Base-by-base conservation (phyloP, 495 filamentous ascomycete species). In the Podospora bellae-mahoneyi region DNA sequence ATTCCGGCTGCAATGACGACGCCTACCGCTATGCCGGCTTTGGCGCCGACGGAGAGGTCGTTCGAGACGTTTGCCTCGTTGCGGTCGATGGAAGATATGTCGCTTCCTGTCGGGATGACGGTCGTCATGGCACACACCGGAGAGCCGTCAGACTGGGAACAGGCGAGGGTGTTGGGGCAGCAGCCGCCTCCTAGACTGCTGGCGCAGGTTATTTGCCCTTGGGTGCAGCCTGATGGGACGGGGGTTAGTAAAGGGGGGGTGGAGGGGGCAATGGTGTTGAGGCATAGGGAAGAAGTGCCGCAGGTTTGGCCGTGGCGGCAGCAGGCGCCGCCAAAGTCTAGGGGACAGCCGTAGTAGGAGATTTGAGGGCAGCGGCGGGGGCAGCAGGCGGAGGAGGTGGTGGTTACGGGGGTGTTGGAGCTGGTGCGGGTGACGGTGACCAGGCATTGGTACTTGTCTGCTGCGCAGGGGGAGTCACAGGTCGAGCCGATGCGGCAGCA, bases 141-240 rank as follows among this genome's bases (percentile, higher is more conserved):
- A 2, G 80, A 79, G 60, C 87, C 90, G 1, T 80, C 83, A 0
- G 88, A 86, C 0, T 84, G 84, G 57, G 87, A 87, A 74, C 92
- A 95, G 69, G 88, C 77, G 58, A 88, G 84, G 3, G 89, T 90
- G 2, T 87, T 85, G 20, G 87, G 85, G 73, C 92, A 95, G 78
- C 92, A 95, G 4, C 91, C 91, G 59, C 88, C 88, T 3, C 86
- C 84, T 66, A 91, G 87, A 62, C 85, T 83, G 0, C 86, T 85
- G 2, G 83, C 81, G 77, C 91, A 94, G 62, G 86, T 78, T 66
- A 91, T 90, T 77, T 90, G 92, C 7, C 90, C 88, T 1, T 86
- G 88, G 3, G 89, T 91, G 72, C 92, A 96, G 68, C 83, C 77
- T 2, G 79, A 68, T 5, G 79, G 80, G 23, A 79, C 77, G 28